phyloP scores from a whole-genome alignment of 225 moss, liverwort and hornwort genomes.

The Pleurozium schreberi region DNA sequence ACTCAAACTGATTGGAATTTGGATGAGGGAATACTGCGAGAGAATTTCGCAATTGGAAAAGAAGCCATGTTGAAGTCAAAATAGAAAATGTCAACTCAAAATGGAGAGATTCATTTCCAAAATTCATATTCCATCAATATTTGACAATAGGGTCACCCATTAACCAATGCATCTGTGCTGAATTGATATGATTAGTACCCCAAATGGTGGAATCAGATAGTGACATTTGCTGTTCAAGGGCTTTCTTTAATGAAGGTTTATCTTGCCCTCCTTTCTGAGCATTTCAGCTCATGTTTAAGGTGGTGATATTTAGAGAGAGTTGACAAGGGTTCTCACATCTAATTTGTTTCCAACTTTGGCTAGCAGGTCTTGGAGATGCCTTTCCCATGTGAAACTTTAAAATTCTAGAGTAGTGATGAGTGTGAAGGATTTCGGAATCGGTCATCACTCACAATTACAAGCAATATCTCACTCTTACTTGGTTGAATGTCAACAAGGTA shows the following conservation, averaged over 20 bases:
- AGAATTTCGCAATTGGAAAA: rapidly evolving
- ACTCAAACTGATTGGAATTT: too few relatives aligned
- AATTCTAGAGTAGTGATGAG: background rate
- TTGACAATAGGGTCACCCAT: background rate
- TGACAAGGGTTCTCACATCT: background rate
- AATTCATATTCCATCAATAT: background rate
- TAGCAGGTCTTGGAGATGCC: too few relatives aligned
- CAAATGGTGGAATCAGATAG: too few relatives aligned
- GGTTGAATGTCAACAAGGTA: background rate
- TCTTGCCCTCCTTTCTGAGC: too few relatives aligned
- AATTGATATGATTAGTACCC: too few relatives aligned
- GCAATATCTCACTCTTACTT: background rate
- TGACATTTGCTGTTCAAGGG: too few relatives aligned
- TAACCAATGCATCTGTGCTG: too few relatives aligned
- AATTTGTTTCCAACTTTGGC: background rate
- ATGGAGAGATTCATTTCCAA: background rate
- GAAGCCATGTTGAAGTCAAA: background rate
- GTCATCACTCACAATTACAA: background rate
- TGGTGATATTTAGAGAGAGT: background rate
- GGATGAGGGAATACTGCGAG: background rate
- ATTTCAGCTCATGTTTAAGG: background rate
- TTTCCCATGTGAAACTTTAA: background rate
- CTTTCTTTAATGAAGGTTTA: too few relatives aligned
- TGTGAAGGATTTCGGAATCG: background rate
- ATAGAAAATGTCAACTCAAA: background rate